Base-by-base conservation (phyloP, 2,329 filamentous ascomycete genomes). In the Phyllosticta capitalensis region DNA sequence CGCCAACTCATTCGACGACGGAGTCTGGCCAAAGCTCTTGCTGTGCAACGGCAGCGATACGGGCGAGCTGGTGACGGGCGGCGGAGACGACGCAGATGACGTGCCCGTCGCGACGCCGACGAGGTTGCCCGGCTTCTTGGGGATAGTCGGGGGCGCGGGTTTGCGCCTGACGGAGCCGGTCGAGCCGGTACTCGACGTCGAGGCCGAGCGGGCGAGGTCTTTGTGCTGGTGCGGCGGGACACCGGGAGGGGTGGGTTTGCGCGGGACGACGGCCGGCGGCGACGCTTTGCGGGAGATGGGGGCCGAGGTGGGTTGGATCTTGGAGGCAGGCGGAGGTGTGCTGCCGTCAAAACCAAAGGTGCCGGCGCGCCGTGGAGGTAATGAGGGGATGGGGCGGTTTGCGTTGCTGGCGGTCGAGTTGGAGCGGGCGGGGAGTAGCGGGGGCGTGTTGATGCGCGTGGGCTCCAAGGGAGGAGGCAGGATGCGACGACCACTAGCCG, bases 281-380 rank as follows among this genome's bases (percentile, higher is more conserved):
- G 67, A 68, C 10, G 68, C 63, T 67, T 73, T 73, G 54, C 70
- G 69, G 28, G 67, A 61, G 38, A 71, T 65, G 56, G 69, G 65
- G 10, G 26, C 50, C n/a, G 30, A 14, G 9, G 30, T 24, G n/a
- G 64, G 63, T 49, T 65, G 62, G 61, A 21, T 56, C 58, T 22
- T 30, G 22, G 21, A 24, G 7, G 56, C 21, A 10, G 56, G 10
- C 1, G 56, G 19, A 6, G 51, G 53, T 3, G 57, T 58, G 45
- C 59, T 59, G n/a, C 60, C 60, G 53, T 48, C 64, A 58, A 57
- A 52, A 28, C 38, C 62, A 21, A 53, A 62, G 9, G 60, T 58
- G 24, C 55, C 51, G 5, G 53, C 48, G 17, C 53, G 59, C 10
- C 64, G 58, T 14, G 65, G 59, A 56, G 68, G 65, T 61, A 68